A percentile compares a stretch with the other conserved stretches of the same genome.
phyloP scores from a whole-genome alignment of 257 asterid species.

The Marsdenia floribunda region DNA sequence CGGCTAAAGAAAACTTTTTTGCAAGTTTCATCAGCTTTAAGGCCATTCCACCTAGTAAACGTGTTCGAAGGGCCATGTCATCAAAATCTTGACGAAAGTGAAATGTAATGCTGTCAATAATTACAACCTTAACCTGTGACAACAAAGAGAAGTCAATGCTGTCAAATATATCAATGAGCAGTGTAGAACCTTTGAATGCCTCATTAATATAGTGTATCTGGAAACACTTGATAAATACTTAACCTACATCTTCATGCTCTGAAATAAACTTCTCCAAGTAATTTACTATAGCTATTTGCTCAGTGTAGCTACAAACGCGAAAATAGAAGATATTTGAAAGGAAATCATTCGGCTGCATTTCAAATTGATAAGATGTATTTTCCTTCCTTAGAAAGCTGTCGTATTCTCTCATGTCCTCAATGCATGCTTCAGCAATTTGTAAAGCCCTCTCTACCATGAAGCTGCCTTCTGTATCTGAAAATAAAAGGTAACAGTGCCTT shows the following conservation, averaged over 20 bases:
- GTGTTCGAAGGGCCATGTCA: slow-evolving; percentile 92
- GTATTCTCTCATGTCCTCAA: slow-evolving; percentile 75
- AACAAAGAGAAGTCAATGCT: slow-evolving; percentile 1
- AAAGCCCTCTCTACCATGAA: slow-evolving; percentile 90
- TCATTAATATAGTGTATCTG: background rate
- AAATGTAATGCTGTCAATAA: slow-evolving; percentile 87
- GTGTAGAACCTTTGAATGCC: background rate
- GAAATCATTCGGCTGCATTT: slow-evolving; percentile 55
- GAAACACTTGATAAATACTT: slow-evolving; percentile 13
- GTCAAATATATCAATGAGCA: slow-evolving; percentile 1
- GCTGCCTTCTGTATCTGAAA: slow-evolving; percentile 93
- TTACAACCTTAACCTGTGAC: slow-evolving; percentile 71
- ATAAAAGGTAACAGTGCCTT: slow-evolving; percentile 10
- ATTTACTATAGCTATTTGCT: slow-evolving; percentile 79
- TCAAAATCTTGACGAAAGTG: slow-evolving; percentile 96
- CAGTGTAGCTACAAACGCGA: slow-evolving; percentile 84
- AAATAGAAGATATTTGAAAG: slow-evolving; percentile 77
- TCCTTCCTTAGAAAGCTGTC: slow-evolving; percentile 49
- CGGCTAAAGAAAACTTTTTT: slow-evolving; percentile 68
- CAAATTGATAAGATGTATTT: slow-evolving; percentile 35
- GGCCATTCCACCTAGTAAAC: slow-evolving; percentile 82
- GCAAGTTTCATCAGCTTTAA: slow-evolving; percentile 89
- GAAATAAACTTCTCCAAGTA: slow-evolving; percentile 75
- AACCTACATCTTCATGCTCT: slow-evolving; percentile 85
- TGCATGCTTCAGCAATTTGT: slow-evolving; percentile 91